Evolutionary conservation across 371 early-diverging fungal genomes (phyloP), one percentile per base, ranked within the genome.

Genomic region (Apophysomyces ossiformis): DNA sequence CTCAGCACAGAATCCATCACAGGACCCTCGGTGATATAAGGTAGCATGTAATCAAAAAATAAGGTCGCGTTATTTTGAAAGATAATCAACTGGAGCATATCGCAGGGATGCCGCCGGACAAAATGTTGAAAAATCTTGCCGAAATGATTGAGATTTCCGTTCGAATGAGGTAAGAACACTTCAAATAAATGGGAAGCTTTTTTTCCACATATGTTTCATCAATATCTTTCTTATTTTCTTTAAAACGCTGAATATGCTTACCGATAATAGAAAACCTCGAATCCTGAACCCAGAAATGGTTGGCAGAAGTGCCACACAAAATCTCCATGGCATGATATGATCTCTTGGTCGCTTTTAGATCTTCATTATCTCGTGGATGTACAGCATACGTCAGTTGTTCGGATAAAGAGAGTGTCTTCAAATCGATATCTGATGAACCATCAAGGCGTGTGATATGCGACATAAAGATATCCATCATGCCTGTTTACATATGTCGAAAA

Each of bases 301-400:
- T 77, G 43, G 74, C 71, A 21, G 76, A 73, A 11, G 75, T 72
- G 21, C 79, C 79, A 47, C 75, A 77, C 36, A 82, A 43, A n/a
- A 82, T 46, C 58, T 82, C 82, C 82, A 79, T 82, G 37, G 79
- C 82, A 69, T 79, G 79, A 65, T 79, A 79, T 0, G 82, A 82
- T 65, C 79, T 61, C 63, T 79, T 79, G 12, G 69, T 65, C 8
- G 82, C 79, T 15, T 75, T 67, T 11, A 74, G 12, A 66, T 82
- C 77, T 7, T 69, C 37, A 21, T 58, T 46, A 57, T 79, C 74
- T 54, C 82, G 66, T 46, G 44, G 35, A 50, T 70, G 77, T 7
- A 26, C 13, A 3, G 72, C 67, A 35, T 65, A 66, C 12, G 37
- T 43, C 18, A 76, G 32, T 36, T 72, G 70, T 39, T 72, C 68